phyloP scores from a whole-genome alignment of 305 asterid genomes.

The Fraxinus xanthoxyloides region DNA sequence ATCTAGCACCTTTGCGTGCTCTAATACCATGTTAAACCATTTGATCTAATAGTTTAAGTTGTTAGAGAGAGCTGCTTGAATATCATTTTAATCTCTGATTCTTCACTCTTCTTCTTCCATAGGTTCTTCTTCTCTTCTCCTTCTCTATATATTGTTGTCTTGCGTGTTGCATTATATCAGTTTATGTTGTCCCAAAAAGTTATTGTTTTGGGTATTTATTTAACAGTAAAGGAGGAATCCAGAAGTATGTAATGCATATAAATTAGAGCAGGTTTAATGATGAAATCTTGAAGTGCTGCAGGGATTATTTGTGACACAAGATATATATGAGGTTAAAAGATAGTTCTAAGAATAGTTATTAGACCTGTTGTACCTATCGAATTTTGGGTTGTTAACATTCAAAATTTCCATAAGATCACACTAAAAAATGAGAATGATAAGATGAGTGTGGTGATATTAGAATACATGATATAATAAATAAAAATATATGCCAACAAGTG shows the following conservation, averaged over 20 bases:
- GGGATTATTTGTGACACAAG: neutral
- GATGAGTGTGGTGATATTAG: neutral
- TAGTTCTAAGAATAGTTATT: neutral
- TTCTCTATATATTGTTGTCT: neutral
- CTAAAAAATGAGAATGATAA: neutral
- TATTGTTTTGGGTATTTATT: neutral
- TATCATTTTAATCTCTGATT: neutral
- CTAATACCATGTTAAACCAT: neutral
- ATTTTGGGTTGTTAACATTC: neutral
- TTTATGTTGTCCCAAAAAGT: neutral
- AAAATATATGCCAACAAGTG: neutral
- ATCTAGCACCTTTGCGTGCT: neutral
- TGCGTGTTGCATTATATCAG: neutral
- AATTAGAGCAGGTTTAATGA: neutral
- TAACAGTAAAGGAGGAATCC: neutral
- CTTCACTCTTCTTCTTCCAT: neutral
- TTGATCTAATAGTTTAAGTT: neutral
- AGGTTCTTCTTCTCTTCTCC: neutral
- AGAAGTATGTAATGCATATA: neutral
- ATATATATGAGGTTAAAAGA: neutral
- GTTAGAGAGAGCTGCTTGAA: neutral
- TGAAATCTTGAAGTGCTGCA: neutral
- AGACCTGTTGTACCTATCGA: neutral
- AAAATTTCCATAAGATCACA: neutral
- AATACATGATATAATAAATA: neutral